phyloP scores from a whole-genome alignment of 73 alveolate species.

The Tetrahymena malaccensis region DNA sequence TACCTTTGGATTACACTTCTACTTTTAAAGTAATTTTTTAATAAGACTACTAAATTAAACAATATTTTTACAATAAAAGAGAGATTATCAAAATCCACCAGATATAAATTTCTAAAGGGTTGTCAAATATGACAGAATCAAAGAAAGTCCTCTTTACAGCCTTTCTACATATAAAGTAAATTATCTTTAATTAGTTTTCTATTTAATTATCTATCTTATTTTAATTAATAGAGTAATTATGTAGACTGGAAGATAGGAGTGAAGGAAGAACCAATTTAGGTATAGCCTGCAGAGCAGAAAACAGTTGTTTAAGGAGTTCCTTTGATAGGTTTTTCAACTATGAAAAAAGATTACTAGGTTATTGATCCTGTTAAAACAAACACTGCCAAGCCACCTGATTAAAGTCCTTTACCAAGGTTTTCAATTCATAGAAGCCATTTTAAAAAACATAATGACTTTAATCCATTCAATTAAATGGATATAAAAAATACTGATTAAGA shows the following conservation, averaged over 20 bases:
- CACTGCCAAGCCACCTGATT: background rate
- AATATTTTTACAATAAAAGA: background rate
- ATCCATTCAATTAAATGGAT: background rate
- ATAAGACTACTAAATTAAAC: background rate
- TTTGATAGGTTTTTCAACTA: background rate
- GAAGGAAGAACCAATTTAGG: background rate
- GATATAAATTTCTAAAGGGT: background rate
- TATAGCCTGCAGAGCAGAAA: background rate
- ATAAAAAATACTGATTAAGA: background rate
- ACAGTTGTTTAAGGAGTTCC: background rate
- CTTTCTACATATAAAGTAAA: background rate
- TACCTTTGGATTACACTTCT: background rate
- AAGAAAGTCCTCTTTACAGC: background rate
- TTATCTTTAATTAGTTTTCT: background rate
- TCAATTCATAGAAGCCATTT: background rate
- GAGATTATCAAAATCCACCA: background rate
- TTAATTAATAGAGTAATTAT: background rate
- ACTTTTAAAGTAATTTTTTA: background rate
- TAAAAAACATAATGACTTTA: background rate
- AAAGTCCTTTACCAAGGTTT: background rate
- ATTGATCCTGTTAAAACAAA: background rate
- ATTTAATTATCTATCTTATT: background rate
- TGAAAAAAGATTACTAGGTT: background rate
- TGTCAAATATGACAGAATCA: background rate
- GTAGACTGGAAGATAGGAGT: background rate